Percentiles rank a stretch among this genome's conserved stretches.
phyloP scores from a whole-genome alignment of 2,329 filamentous ascomycete species.

The Blastomyces parvus region DNA sequence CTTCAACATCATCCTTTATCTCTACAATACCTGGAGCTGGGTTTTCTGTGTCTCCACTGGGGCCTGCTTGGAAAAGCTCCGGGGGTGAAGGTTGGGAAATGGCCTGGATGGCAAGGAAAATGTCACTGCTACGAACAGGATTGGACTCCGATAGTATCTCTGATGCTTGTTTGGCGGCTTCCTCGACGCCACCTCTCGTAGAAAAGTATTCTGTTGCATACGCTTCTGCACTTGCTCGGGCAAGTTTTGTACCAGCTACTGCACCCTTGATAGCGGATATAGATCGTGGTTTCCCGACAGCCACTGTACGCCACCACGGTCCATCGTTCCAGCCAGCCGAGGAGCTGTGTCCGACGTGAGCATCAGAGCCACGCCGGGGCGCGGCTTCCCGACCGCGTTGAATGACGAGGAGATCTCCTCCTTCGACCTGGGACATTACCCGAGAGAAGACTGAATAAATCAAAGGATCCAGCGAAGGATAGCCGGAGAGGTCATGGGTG shows the following conservation, averaged over 20 bases:
- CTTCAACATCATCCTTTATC: slow-evolving; percentile 33
- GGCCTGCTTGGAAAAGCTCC: slow-evolving; percentile 57
- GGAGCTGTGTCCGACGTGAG: slow-evolving; percentile 16
- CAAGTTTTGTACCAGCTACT: slow-evolving; percentile 81
- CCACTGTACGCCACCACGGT: slow-evolving; percentile 74
- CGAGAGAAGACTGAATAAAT: slow-evolving; percentile 86
- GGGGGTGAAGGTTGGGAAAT: slow-evolving; percentile 56
- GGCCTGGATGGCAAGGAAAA: slow-evolving; percentile 93
- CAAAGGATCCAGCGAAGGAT: slow-evolving; percentile 86
- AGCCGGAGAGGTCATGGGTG: slow-evolving; percentile 88
- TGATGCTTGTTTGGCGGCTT: slow-evolving; percentile 68
- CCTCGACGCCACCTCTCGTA: slow-evolving; percentile 65
- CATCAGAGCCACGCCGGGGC: slow-evolving; percentile 48
- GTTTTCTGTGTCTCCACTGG: slow-evolving; percentile 24
- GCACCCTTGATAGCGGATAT: slow-evolving; percentile 71
- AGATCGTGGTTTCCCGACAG: slow-evolving; percentile 57
- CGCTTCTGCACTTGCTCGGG: slow-evolving; percentile 75
- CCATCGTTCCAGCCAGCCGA: slow-evolving; percentile 69
- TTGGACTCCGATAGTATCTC: slow-evolving; percentile 74
- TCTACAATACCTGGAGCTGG: slow-evolving; percentile 28
- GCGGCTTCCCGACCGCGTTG: slow-evolving; percentile 84
- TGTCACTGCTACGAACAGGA: slow-evolving; percentile 82
- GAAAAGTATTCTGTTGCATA: slow-evolving; percentile 81
- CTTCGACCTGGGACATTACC: slow-evolving; percentile 98
- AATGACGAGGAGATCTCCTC: slow-evolving; percentile 85